Percentiles rank a stretch among this genome's conserved stretches.
These are phyloP conservation scores for Ogataea thermomethanolica DNA, from an alignment of 805 yeast species.

Conservation along the genomic window DNA sequence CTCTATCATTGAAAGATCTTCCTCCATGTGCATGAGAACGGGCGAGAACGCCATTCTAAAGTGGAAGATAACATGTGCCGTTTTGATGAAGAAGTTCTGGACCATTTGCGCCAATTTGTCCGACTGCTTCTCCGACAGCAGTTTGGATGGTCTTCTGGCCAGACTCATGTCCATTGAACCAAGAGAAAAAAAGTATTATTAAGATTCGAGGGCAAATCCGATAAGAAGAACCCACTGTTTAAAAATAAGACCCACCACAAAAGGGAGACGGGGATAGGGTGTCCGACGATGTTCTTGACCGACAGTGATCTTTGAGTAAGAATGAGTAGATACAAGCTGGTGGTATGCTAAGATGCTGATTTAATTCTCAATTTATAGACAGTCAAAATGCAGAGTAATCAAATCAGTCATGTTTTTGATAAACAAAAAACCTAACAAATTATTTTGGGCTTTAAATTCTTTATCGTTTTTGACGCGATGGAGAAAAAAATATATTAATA, in stretches of 20 bases:
- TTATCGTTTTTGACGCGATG: too few relatives aligned
- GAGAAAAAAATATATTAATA: not conserved
- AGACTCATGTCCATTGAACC: slow-evolving; percentile 7
- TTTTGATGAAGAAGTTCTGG: slow-evolving; percentile 61
- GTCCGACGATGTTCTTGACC: not conserved
- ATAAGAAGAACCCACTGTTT: slow-evolving; percentile 4
- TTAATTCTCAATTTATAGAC: slow-evolving; percentile 1
- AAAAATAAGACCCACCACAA: not conserved
- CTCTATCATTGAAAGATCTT: slow-evolving; percentile 6
- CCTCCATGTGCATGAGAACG: slow-evolving; percentile 18
- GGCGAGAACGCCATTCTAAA: slow-evolving; percentile 18
- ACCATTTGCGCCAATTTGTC: slow-evolving; percentile 32
- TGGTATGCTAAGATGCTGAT: not conserved
- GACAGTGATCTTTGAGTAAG: too few relatives aligned
- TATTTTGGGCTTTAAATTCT: not conserved
- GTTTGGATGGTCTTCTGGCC: slow-evolving; percentile 17
- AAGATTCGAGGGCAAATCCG: slow-evolving; percentile 11
- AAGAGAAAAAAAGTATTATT: slow-evolving; percentile 1
- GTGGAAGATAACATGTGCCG: slow-evolving; percentile 49
- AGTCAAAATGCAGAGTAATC: not conserved
- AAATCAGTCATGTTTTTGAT: slow-evolving; percentile 10
- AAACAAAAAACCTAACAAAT: slow-evolving; percentile 3
- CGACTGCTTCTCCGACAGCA: slow-evolving; percentile 31
- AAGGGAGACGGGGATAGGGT: not conserved
- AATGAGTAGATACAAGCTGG: too few relatives aligned